Evolutionary conservation across 2,329 filamentous ascomycete species (phyloP).

Genomic region (Penicillium sp.): DNA sequence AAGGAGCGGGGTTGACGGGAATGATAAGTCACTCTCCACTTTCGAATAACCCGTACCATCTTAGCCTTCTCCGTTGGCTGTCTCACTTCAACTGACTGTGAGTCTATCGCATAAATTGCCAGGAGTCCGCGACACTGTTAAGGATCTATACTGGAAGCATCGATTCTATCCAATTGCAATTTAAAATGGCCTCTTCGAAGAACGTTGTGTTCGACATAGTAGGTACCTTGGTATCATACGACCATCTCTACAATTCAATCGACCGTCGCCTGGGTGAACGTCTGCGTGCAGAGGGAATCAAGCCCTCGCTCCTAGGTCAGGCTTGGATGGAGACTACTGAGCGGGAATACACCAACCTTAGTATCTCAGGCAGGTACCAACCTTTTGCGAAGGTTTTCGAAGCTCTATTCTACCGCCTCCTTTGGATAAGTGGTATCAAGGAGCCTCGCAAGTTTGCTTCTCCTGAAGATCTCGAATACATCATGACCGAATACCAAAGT

Average conservation of each 20-base stretch:
- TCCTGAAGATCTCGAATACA: conserved; percentile 39
- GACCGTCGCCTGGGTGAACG: conserved; percentile 38
- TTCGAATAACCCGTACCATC: background rate
- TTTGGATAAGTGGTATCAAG: conserved; percentile 40
- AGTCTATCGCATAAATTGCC: background rate
- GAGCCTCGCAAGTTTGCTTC: conserved; percentile 40
- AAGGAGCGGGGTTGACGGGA: background rate
- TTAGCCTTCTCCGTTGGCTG: too few species aligned
- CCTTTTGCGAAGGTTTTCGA: conserved; percentile 40
- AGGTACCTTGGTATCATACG: conserved; percentile 45
- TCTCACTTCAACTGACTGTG: background rate
- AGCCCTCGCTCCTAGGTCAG: conserved; percentile 39
- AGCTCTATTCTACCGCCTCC: conserved; percentile 45
- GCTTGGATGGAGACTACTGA: conserved; percentile 46
- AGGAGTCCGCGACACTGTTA: background rate
- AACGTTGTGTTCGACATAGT: conserved; percentile 33
- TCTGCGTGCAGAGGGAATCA: conserved; percentile 36
- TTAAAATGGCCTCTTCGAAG: conserved; percentile 17
- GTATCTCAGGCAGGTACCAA: conserved; percentile 39
- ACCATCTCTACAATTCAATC: conserved; percentile 40
- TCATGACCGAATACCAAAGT: conserved; percentile 36
- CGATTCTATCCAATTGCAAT: background rate
- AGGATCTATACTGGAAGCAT: background rate
- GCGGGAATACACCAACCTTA: conserved; percentile 48
- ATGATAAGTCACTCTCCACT: background rate